These are phyloP conservation scores for Fusarium continuum DNA, from an alignment of 2,329 filamentous ascomycete genomes.

Conservation along the genomic window DNA sequence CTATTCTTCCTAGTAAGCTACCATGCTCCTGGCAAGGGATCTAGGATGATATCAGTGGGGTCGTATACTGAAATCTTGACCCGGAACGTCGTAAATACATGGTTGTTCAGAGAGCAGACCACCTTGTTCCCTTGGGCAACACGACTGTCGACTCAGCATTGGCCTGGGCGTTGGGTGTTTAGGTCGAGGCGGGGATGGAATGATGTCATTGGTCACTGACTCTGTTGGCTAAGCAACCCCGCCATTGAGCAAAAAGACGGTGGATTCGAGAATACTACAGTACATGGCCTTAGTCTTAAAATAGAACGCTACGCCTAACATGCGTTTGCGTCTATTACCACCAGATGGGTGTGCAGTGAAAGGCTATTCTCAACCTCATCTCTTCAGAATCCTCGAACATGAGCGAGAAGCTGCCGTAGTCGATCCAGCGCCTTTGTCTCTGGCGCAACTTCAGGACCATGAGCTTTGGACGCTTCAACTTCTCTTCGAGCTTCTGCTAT, in stretches of 20 bases:
- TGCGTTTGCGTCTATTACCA: neutral
- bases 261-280: neutral
- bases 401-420: constrained; percentile 50
- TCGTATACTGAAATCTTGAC: constrained; percentile 8
- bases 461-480: constrained; percentile 53
- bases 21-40: constrained; percentile 29
- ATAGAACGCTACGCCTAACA: neutral
- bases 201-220: constrained; percentile 43
- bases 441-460: constrained; percentile 25
- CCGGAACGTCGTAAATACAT: constrained; percentile 27
- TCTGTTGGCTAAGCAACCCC: constrained; percentile 46
- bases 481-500: constrained; percentile 66
- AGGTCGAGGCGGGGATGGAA: constrained; percentile 18
- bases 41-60: constrained; percentile 36
- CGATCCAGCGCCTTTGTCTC: constrained; percentile 48
- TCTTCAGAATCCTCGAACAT: constrained; percentile 47
- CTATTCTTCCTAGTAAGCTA: constrained; percentile 20
- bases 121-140: constrained; percentile 27
- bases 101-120: constrained; percentile 27
- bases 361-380: neutral
- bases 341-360: neutral
- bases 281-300: constrained; percentile 1
- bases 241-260: neutral
- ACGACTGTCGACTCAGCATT: constrained; percentile 16
- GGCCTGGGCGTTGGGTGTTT: constrained; percentile 4